A percentile compares a stretch with the other conserved stretches of the same genome.
Evolutionary conservation across 352 stramenopile genomes (phyloP).

Genomic region (Phytophthora rubi): DNA sequence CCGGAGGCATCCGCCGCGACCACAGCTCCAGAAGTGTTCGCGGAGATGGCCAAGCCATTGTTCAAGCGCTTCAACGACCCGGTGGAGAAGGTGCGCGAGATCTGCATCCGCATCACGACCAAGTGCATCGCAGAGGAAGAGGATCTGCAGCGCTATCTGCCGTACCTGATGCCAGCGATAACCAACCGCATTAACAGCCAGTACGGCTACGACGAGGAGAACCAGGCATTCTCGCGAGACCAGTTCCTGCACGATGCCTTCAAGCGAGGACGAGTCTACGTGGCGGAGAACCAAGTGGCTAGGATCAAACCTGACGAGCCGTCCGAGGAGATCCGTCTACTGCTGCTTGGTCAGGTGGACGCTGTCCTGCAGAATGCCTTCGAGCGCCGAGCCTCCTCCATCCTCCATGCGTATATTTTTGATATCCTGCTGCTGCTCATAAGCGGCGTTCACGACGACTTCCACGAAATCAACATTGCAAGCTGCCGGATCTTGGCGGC

Average conservation of each 20-base stretch:
- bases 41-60: slow-evolving; percentile 69
- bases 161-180: slow-evolving; percentile 81
- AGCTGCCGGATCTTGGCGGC: slow-evolving; percentile 56
- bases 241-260: slow-evolving; percentile 76
- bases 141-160: slow-evolving; percentile 71
- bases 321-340: slow-evolving; percentile 80
- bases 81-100: slow-evolving; percentile 77
- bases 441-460: slow-evolving; percentile 86
- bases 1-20: slow-evolving; percentile 1
- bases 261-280: slow-evolving; percentile 70
- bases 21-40: slow-evolving; percentile 29
- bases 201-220: slow-evolving; percentile 78
- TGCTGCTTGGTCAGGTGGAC: slow-evolving; percentile 60
- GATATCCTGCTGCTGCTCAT: slow-evolving; percentile 76
- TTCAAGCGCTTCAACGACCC: slow-evolving; percentile 88
- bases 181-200: slow-evolving; percentile 65
- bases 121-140: slow-evolving; percentile 51
- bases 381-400: slow-evolving; percentile 57
- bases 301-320: slow-evolving; percentile 61
- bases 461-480: slow-evolving; percentile 85
- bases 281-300: slow-evolving; percentile 48
- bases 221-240: slow-evolving; percentile 76
- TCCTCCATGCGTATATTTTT: slow-evolving; percentile 85
- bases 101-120: slow-evolving; percentile 66
- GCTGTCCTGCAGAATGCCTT: slow-evolving; percentile 66